Evolutionary conservation across 1,284 basidiomycete genomes (phyloP).

Genomic region (Spongiforma sp.): DNA sequence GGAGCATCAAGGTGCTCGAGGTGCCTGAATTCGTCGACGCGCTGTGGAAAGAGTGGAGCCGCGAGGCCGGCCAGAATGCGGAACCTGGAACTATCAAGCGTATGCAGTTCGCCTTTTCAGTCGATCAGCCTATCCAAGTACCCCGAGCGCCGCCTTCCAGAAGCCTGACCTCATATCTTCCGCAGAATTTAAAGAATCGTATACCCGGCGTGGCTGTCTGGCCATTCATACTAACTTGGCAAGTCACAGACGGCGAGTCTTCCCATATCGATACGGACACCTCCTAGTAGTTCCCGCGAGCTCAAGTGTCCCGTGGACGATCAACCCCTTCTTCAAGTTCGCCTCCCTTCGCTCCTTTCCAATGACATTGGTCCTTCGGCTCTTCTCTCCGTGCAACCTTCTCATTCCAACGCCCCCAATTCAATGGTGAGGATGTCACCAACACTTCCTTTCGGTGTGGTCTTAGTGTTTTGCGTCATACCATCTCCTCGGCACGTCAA

Average conservation of each 20-base stretch:
- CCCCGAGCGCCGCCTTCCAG: slow-evolving; percentile 49
- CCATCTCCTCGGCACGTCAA: no score
- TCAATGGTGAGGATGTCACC: no score
- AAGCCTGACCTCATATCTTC: slow-evolving; percentile 73
- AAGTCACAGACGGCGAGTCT: slow-evolving; percentile 38
- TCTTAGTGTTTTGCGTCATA: no score
- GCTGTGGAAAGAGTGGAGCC: slow-evolving; percentile 78
- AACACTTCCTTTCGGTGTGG: no score
- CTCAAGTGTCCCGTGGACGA: slow-evolving; percentile 39
- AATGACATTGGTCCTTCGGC: slow-evolving; percentile 76
- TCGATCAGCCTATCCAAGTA: slow-evolving; percentile 68
- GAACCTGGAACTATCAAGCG: slow-evolving; percentile 74
- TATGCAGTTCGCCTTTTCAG: slow-evolving; percentile 85
- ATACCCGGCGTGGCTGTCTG: slow-evolving; percentile 45
- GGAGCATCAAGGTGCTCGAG: slow-evolving; percentile 79
- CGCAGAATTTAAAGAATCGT: slow-evolving; percentile 64
- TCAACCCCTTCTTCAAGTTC: slow-evolving; percentile 55
- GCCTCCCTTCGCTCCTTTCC: slow-evolving; percentile 73
- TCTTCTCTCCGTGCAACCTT: slow-evolving; percentile 69
- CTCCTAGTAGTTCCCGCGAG: slow-evolving; percentile 41
- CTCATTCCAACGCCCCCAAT: slow-evolving; percentile 66
- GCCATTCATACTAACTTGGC: slow-evolving; percentile 40
- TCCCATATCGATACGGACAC: slow-evolving; percentile 22
- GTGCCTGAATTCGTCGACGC: slow-evolving; percentile 81
- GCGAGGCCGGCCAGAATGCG: slow-evolving; percentile 68